Evolutionary conservation across 192 early-diverging fungal genomes (phyloP).

Genomic region (Backusella australiensis): DNA sequence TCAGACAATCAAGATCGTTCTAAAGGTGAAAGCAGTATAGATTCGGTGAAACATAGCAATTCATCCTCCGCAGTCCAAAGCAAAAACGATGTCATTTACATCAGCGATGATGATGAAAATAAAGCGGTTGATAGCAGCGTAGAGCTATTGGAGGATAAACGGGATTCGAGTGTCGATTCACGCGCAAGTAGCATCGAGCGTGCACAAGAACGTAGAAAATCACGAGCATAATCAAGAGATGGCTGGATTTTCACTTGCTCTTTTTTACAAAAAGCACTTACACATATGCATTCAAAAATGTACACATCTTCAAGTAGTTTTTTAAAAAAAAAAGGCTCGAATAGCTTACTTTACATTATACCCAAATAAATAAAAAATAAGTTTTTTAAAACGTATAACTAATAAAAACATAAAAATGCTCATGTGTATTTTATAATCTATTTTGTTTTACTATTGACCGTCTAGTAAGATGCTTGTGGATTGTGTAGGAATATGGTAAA

Average conservation of each 20-base stretch:
- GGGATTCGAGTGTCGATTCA: neutral
- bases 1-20: neutral
- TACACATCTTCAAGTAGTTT: no score
- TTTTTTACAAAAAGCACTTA: neutral
- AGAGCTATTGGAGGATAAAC: neutral
- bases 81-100: neutral
- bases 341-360: no score
- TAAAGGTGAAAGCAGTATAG: neutral
- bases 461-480: slow-evolving; percentile 25
- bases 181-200: neutral
- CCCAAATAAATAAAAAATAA: no score
- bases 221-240: no score
- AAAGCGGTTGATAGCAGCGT: neutral
- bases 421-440: no score
- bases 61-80: no score
- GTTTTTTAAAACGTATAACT: no score
- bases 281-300: neutral
- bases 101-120: neutral
- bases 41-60: neutral
- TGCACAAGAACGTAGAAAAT: no score
- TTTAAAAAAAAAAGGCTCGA: no score
- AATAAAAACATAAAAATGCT: no score
- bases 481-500: slow-evolving; percentile 33
- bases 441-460: slow-evolving; percentile 13
- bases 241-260: no score